These are phyloP conservation scores for Mycosarcoma mackinlayi DNA, from an alignment of 1,284 basidiomycete species.

Conservation along the genomic window DNA sequence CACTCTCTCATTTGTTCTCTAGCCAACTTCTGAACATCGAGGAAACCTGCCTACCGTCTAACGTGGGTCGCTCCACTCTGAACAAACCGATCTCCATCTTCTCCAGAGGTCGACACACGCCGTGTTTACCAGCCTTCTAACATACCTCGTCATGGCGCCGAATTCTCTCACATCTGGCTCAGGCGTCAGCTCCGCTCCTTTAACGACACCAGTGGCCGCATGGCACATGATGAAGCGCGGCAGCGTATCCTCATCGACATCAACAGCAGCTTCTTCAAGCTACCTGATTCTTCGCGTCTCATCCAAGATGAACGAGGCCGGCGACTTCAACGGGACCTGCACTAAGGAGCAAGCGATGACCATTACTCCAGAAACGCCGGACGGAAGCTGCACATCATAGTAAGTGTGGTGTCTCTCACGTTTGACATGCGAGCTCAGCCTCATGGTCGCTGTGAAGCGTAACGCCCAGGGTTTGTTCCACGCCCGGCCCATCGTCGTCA, in stretches of 20 bases:
- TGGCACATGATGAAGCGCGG: slow-evolving; percentile 20
- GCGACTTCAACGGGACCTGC: slow-evolving; percentile 52
- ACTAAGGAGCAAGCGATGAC: slow-evolving; percentile 33
- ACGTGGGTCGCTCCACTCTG: too few relatives aligned
- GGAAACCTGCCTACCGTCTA: too few relatives aligned
- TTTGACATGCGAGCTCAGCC: too few relatives aligned
- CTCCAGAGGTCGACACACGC: too few relatives aligned
- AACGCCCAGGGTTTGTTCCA: too few relatives aligned
- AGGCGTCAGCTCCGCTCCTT: slow-evolving; percentile 15
- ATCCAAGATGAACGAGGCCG: slow-evolving; percentile 41
- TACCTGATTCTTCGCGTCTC: slow-evolving; percentile 32
- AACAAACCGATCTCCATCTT: too few relatives aligned
- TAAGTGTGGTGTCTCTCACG: too few relatives aligned
- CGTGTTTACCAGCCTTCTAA: neutral
- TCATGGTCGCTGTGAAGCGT: too few relatives aligned
- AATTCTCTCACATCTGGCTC: neutral
- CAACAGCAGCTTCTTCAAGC: slow-evolving; percentile 11
- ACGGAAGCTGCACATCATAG: slow-evolving; percentile 45
- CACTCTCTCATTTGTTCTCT: too few relatives aligned
- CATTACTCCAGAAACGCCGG: slow-evolving; percentile 48
- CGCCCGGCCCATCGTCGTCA: neutral
- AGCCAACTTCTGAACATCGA: too few relatives aligned
- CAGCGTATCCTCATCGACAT: slow-evolving; percentile 2
- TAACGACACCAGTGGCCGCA: slow-evolving; percentile 9
- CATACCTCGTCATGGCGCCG: slow-evolving; percentile 18